phyloP scores from a whole-genome alignment of 257 asterid genomes.

The Petunia axillaris region DNA sequence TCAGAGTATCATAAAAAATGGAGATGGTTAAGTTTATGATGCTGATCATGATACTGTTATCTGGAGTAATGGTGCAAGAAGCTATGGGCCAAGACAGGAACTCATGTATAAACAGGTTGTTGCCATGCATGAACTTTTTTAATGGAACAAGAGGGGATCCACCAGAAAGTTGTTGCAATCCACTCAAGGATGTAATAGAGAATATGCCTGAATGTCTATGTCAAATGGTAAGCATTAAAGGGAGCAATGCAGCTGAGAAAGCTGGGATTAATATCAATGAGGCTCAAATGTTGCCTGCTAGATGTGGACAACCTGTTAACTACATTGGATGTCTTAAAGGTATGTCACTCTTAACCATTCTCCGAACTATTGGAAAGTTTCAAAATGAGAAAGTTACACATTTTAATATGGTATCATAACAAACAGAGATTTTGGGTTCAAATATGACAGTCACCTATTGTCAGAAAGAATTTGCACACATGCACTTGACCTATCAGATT shows the following conservation, averaged over 20 bases:
- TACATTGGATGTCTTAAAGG: slow-evolving; percentile 84
- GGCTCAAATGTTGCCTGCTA: slow-evolving; percentile 75
- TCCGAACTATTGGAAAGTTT: no score
- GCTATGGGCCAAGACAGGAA: background rate
- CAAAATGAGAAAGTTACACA: no score
- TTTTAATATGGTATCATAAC: no score
- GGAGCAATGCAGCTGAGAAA: slow-evolving; percentile 65
- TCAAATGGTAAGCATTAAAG: slow-evolving; percentile 59
- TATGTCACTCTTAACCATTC: background rate
- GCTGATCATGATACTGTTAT: background rate
- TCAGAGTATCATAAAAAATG: background rate
- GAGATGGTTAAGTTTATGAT: background rate
- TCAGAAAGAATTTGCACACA: no score
- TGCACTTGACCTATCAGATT: no score
- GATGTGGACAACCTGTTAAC: slow-evolving; percentile 79
- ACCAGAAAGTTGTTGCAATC: slow-evolving; percentile 70
- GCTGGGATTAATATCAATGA: slow-evolving; percentile 64
- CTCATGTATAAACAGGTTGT: slow-evolving; percentile 57
- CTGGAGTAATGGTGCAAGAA: background rate
- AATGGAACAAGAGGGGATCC: slow-evolving; percentile 50
- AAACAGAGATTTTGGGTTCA: no score
- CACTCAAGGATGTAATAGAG: slow-evolving; percentile 51
- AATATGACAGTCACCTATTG: no score
- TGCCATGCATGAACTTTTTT: slow-evolving; percentile 66
- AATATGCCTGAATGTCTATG: slow-evolving; percentile 82